Evolutionary conservation across 768 basidiomycete genomes (phyloP), one percentile per base, ranked within the genome.

Genomic region (Symmetrospora coprosmae): DNA sequence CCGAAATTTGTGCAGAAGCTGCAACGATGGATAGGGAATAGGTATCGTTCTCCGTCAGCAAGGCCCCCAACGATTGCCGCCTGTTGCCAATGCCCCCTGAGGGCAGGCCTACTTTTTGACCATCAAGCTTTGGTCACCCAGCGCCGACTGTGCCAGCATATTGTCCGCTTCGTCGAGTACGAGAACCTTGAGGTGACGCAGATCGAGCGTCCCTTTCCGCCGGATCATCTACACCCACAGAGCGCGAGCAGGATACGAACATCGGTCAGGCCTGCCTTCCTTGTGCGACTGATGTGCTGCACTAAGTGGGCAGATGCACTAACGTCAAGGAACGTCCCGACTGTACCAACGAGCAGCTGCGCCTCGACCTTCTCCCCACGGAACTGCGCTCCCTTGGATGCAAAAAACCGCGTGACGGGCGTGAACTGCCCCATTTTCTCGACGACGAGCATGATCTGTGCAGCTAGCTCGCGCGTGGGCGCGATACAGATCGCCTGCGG

Each of bases 121-220:
- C 51, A 83, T 79, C 45, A 92, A 74, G 0, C 87, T 91, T 73
- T 97, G 91, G 64, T 97, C 92, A 11, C 90, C 88, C 50, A 97
- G 75, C 19, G 72, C 71, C 19, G 87, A 86, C 71, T 90, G 87
- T 69, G 88, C 90, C 66, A 99, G 76, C 92, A 97, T 97, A 74
- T 96, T 94, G 74, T 99, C 94, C 37, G 94, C 94, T 74, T 99
- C 94, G 69, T 99, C 94, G 7, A 97, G 77, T 2, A 97, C 92
- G 59, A 97, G 88, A 2, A 92, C 86, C 70, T 87, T 87, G 72
- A 99, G 79, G 30, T 82, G 77, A 47, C 78, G 79, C 16, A 83
- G 75, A 69, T 97, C 87, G 60, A 97, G 70, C 11, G 65, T 64
- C 0, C 67, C 45, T 19, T 56, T 55, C 33, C 62, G 61, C 13